A percentile compares a stretch with the other conserved stretches of the same genome.
Conservation (phyloP, 2,329 filamentous ascomycete genomes). For the Penicillium concentricum region DNA sequence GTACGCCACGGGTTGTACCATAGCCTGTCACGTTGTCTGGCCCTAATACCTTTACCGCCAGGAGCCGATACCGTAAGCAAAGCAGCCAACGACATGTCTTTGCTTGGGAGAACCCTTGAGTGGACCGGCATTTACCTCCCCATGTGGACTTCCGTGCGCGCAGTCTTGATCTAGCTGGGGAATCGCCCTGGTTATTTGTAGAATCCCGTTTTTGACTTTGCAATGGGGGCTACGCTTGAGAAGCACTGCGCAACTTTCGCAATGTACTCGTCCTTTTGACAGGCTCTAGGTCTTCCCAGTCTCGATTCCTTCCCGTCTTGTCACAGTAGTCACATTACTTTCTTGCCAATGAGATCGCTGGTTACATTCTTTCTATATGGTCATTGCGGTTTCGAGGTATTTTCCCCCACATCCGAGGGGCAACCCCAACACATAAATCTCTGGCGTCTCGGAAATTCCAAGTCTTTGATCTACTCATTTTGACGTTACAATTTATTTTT, state of each 20-base stretch:
- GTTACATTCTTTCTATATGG: constrained; percentile 19
- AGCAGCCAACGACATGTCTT: constrained; percentile 9
- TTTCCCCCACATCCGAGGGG: constrained; percentile 21
- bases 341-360: constrained; percentile 28
- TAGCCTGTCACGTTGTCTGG: constrained; percentile 12
- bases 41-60: constrained; percentile 8
- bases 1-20: constrained; percentile 9
- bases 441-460: constrained; percentile 1
- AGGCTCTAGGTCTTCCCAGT: constrained; percentile 14
- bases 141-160: constrained; percentile 20
- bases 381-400: constrained; percentile 9
- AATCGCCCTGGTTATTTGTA: constrained; percentile 12
- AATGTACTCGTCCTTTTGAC: constrained; percentile 7
- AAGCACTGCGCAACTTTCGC: constrained; percentile 11
- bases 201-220: constrained; percentile 14
- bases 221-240: constrained; percentile 14
- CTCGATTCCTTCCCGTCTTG: constrained; percentile 15
- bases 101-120: constrained; percentile 5
- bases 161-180: constrained; percentile 3
- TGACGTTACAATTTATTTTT: constrained; percentile 5
- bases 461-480: not conserved
- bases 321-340: constrained; percentile 21
- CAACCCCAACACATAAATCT: constrained; percentile 16
- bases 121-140: constrained; percentile 7
- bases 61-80: constrained; percentile 8